phyloP scores from a whole-genome alignment of 441 rosid species.

The Monsonia emarginata region DNA sequence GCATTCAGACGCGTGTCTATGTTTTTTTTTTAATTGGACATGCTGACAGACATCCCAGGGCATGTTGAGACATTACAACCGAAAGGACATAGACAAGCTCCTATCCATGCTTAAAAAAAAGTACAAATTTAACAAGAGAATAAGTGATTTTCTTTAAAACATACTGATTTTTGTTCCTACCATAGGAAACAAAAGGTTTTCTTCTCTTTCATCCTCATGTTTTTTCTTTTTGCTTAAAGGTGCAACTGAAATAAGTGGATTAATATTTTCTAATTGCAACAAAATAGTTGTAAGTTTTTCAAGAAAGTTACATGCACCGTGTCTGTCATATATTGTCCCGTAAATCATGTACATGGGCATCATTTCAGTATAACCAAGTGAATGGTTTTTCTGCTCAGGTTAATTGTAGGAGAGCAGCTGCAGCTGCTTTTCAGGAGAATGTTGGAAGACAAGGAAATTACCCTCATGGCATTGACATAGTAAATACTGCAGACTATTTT shows the following conservation, averaged over 20 bases:
- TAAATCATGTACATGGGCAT: background rate
- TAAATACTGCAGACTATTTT: constrained; percentile 85
- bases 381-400: constrained; percentile 43
- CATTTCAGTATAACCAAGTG: constrained; percentile 8
- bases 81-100: no score
- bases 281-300: background rate
- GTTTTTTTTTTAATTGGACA: background rate
- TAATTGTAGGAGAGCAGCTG: constrained; percentile 96
- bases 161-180: background rate
- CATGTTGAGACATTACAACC: no score
- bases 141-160: no score
- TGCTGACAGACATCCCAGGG: background rate
- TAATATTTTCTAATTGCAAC: background rate
- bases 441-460: constrained; percentile 96
- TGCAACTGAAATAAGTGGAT: background rate
- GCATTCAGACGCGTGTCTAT: no score
- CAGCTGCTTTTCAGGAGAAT: constrained; percentile 98
- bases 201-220: background rate
- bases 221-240: background rate
- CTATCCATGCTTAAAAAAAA: no score
- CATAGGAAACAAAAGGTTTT: no score
- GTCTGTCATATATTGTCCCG: background rate
- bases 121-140: no score
- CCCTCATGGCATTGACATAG: constrained; percentile 93
- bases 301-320: background rate